phyloP scores from a whole-genome alignment of 2,329 filamentous ascomycete genomes.

The Penicillium crustosum region DNA sequence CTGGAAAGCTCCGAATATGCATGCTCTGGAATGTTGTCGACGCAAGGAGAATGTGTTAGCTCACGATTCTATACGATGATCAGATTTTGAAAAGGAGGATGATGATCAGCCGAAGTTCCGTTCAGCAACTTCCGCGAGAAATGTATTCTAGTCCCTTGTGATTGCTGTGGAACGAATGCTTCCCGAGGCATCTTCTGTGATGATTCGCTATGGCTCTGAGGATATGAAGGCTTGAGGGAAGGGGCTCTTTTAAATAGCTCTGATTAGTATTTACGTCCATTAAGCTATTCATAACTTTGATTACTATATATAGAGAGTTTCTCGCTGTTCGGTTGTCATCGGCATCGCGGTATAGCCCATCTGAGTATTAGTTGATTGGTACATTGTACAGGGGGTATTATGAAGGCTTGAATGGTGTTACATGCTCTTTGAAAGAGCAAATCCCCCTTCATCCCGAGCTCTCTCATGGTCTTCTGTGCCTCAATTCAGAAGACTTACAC shows the following conservation, averaged over 20 bases:
- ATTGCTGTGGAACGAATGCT: not conserved
- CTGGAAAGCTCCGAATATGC: conserved; percentile 14
- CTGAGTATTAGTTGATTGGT: not conserved
- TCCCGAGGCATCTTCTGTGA: not conserved
- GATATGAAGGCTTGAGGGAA: not conserved
- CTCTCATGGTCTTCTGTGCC: too few species aligned
- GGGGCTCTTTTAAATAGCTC: not conserved
- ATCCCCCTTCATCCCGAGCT: not conserved
- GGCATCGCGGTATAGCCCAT: not conserved
- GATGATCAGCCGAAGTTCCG: conserved; percentile 1
- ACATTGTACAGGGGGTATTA: not conserved
- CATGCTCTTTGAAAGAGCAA: not conserved
- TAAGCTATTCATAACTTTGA: not conserved
- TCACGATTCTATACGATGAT: not conserved
- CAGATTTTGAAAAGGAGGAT: not conserved
- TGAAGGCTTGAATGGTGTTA: not conserved
- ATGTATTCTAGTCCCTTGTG: not conserved
- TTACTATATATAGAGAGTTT: not conserved
- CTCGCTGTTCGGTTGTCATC: not conserved
- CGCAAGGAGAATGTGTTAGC: conserved; percentile 2
- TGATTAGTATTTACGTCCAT: not conserved
- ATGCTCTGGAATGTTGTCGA: conserved; percentile 5
- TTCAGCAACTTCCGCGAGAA: not conserved
- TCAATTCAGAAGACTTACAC: not conserved
- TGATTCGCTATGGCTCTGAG: not conserved